These are phyloP conservation scores for Chrysanthemum seticuspe DNA, from an alignment of 129 eudicot genomes.

Conservation along the genomic window DNA sequence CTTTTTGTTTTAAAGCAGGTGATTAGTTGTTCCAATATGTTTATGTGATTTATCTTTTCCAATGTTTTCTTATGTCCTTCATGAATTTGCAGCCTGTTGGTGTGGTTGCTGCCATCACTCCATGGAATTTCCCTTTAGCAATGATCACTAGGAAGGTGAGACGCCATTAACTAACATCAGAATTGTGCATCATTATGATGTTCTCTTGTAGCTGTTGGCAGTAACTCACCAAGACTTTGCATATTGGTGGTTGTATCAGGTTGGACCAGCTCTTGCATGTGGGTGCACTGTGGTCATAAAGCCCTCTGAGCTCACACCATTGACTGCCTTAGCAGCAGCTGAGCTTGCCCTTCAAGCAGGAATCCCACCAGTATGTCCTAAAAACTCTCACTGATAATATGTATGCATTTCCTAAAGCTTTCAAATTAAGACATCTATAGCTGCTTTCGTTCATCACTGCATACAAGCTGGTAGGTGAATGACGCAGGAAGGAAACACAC, in stretches of 20 bases:
- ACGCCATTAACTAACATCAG: background rate
- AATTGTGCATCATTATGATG: background rate
- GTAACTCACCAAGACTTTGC: slow-evolving; percentile 17
- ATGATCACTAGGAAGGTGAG: slow-evolving; percentile 26
- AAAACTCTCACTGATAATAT: background rate
- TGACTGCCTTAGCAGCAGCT: slow-evolving; percentile 86
- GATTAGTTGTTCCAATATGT: no score
- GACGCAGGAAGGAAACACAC: no score
- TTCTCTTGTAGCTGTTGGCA: slow-evolving; percentile 3
- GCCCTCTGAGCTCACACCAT: slow-evolving; percentile 87
- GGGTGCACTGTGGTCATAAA: slow-evolving; percentile 91
- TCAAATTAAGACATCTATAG: no score
- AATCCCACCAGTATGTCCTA: slow-evolving; percentile 70
- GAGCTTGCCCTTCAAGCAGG: slow-evolving; percentile 84
- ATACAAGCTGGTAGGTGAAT: no score
- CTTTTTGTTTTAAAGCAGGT: slow-evolving; percentile 86
- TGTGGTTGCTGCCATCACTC: slow-evolving; percentile 89
- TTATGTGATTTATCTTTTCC: no score
- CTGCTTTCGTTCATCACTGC: no score
- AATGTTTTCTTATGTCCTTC: background rate
- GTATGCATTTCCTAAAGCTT: background rate
- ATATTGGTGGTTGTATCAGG: slow-evolving; percentile 34
- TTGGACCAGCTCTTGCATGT: slow-evolving; percentile 91
- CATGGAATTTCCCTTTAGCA: slow-evolving; percentile 77
- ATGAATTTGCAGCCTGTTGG: slow-evolving; percentile 73